phyloP scores from a whole-genome alignment of 495 filamentous ascomycete genomes.

The Aspergillus saccharolyticus region DNA sequence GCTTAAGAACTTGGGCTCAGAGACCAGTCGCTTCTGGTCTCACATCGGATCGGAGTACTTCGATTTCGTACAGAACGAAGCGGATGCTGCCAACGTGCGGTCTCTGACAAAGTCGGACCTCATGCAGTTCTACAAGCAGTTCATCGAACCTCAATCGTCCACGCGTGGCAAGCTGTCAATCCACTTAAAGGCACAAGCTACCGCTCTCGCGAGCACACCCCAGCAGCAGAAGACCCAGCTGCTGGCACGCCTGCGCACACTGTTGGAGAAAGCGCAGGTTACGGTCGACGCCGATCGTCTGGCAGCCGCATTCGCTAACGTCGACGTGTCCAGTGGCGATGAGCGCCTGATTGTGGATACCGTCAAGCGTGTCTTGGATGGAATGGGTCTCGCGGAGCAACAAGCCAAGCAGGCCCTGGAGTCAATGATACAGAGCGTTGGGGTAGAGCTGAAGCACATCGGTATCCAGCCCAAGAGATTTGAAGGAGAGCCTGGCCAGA shows the following conservation, averaged over 20 bases:
- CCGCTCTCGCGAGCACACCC: conserved; percentile 28
- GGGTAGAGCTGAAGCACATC: conserved; percentile 36
- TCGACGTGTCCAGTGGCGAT: conserved; percentile 44
- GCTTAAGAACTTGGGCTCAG: conserved; percentile 84
- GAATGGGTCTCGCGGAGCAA: conserved; percentile 38
- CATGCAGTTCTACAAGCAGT: conserved; percentile 70
- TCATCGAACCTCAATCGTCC: conserved; percentile 68
- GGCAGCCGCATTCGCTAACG: conserved; percentile 35
- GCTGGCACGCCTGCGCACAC: conserved; percentile 42
- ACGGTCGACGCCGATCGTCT: conserved; percentile 41
- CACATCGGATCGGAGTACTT: conserved; percentile 83
- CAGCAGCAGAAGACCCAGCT: conserved; percentile 53
- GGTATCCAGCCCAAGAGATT: conserved; percentile 22
- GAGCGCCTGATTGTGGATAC: conserved; percentile 37
- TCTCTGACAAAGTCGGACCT: conserved; percentile 72
- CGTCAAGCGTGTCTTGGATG: conserved; percentile 45
- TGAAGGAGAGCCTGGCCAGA: conserved; percentile 17
- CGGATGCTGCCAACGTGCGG: conserved; percentile 71
- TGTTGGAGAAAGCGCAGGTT: conserved; percentile 49
- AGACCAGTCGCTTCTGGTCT: conserved; percentile 75
- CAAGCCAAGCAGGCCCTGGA: conserved; percentile 39
- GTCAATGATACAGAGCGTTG: conserved; percentile 42
- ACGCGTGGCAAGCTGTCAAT: conserved; percentile 74
- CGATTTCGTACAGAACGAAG: conserved; percentile 78
- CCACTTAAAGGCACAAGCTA: conserved; percentile 71